These are phyloP conservation scores for Globisporangium parvum DNA, from an alignment of 352 stramenopile species.

Conservation along the genomic window DNA sequence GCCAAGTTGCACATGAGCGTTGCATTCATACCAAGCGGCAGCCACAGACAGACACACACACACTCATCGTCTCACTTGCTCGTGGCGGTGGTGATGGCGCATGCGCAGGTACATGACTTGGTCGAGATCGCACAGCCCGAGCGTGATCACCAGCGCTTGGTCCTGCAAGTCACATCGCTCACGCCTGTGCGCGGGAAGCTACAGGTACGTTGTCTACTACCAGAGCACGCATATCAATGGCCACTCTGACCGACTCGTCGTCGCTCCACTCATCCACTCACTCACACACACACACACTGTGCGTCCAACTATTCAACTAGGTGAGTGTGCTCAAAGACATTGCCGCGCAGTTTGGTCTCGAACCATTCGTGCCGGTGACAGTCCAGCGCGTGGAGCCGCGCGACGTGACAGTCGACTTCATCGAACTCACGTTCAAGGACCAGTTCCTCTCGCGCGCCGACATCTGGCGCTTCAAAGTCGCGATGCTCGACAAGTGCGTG, in stretches of 20 bases:
- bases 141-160: conserved; percentile 47
- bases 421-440: conserved; percentile 88
- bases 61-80: too few species aligned
- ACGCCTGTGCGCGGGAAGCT: conserved; percentile 62
- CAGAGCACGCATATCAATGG: too few species aligned
- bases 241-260: too few species aligned
- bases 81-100: too few species aligned
- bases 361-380: conserved; percentile 47
- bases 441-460: conserved; percentile 89
- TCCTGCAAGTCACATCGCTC: conserved; percentile 61
- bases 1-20: conserved; percentile 62
- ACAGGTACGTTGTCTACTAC: conserved; percentile 21
- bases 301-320: conserved; percentile 6
- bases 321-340: conserved; percentile 76
- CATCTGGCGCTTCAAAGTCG: conserved; percentile 86
- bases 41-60: too few species aligned
- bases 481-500: conserved; percentile 65
- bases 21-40: too few species aligned
- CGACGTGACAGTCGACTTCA: conserved; percentile 69
- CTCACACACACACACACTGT: too few species aligned
- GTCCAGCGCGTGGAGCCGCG: conserved; percentile 52
- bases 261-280: not conserved
- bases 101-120: conserved; percentile 34
- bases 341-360: conserved; percentile 64
- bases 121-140: conserved; percentile 59